Evolutionary conservation across 1,139 yeast genomes (phyloP), one percentile per base, ranked within the genome.

Genomic region (Hanseniaspora sp.): DNA sequence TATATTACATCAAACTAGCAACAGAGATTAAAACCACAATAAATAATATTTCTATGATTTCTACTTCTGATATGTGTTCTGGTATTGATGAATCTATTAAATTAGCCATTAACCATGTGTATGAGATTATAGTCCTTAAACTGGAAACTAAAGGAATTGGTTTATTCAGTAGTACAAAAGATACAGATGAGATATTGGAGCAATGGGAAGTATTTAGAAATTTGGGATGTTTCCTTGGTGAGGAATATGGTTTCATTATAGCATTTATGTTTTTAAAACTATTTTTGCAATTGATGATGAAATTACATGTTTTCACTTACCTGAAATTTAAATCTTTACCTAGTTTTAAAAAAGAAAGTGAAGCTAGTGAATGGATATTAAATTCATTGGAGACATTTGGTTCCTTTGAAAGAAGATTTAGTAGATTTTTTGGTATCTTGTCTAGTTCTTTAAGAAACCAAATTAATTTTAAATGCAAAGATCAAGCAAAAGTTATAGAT

Each of bases 341-440:
- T 1, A 63, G 67, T 2, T 67, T 76, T 58, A 68, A 70, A 1
- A 74, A 75, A 15, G 71, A 76, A 5, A 69, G 78, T 13, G 95
- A 87, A 58, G 73, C 88, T 49, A 79, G 80, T 29, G 75, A 87
- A 55, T 86, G 95, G 95, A 80, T 82, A 58, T 75, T 82, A n/a
- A 77, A 86, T 3, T 78, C 92, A 0, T 79, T 88, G 49, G 97
- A 90, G 61, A 86, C 84, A 59, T 82, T 86, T 59, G 90, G 96
- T 40, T 84, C 87, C 55, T 74, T 86, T 55, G 84, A 95, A 62
- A 80, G 98, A 64, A 86, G 87, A 63, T 74, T 90, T 56, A 78
- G 86, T 28, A 79, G 96, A 62, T 86, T 90, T 63, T 78, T 84
- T 30, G 78, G 80, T 48, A 79, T 80, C 51, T 71, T 88, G 29